phyloP scores from a whole-genome alignment of 129 eudicot genomes.

The Artemisia argyi region DNA sequence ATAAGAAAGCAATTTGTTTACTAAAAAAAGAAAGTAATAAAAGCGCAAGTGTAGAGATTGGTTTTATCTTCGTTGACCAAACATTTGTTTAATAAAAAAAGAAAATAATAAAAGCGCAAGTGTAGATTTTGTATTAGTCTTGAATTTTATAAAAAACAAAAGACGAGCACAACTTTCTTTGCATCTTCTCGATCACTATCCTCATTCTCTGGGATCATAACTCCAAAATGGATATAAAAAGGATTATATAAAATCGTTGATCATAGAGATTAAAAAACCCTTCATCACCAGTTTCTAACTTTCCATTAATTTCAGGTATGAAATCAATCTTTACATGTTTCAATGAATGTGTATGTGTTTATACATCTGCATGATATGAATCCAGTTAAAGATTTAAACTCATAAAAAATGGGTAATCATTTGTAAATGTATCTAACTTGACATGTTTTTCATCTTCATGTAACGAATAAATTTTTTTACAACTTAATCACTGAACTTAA shows the following conservation, averaged over 20 bases:
- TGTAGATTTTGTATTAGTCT: too few species aligned
- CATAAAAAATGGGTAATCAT: background rate
- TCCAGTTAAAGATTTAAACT: background rate
- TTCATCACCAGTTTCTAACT: constrained; percentile 3
- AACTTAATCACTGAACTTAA: too few species aligned
- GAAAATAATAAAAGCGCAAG: too few species aligned
- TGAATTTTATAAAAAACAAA: background rate
- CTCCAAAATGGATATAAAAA: background rate
- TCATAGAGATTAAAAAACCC: constrained; percentile 22
- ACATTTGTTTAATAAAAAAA: too few species aligned
- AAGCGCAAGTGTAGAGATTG: constrained; percentile 25
- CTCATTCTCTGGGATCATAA: constrained; percentile 22
- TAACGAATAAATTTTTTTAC: too few species aligned
- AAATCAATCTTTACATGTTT: background rate
- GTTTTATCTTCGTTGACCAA: background rate
- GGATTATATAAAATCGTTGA: background rate
- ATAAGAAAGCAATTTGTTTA: too few species aligned
- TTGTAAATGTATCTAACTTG: too few species aligned
- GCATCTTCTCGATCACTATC: constrained; percentile 27
- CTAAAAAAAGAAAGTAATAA: background rate
- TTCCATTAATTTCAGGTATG: constrained; percentile 22
- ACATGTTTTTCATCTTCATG: too few species aligned
- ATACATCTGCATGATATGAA: background rate
- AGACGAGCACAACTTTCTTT: background rate
- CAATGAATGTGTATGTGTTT: constrained; percentile 15